These are phyloP conservation scores for Cyclaneusma minus DNA, from an alignment of 2,329 filamentous ascomycete genomes.

Conservation along the genomic window DNA sequence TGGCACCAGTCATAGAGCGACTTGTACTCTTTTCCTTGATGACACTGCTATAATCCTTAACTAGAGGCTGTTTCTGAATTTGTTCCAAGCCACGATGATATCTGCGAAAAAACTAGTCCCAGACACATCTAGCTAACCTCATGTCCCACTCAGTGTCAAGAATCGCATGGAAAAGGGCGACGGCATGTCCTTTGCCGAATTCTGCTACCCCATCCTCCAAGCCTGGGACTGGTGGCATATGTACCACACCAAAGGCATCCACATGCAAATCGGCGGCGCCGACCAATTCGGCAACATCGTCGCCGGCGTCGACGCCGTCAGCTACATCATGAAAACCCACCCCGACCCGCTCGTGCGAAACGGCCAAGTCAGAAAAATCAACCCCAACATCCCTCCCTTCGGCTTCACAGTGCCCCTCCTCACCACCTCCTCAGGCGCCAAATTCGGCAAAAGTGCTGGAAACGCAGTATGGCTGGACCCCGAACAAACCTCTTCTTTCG, in stretches of 20 bases:
- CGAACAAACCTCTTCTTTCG: conserved; percentile 65
- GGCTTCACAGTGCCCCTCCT: conserved; percentile 86
- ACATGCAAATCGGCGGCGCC: conserved; percentile 85
- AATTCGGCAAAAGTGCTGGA: conserved; percentile 88
- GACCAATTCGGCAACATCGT: conserved; percentile 97
- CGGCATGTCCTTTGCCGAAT: conserved; percentile 89
- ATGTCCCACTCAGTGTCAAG: conserved; percentile 37
- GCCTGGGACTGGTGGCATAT: conserved; percentile 95
- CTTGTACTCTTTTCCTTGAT: no score
- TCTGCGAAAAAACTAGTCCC: conserved; percentile 9
- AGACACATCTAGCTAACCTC: no score
- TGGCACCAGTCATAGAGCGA: no score
- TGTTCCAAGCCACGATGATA: no score
- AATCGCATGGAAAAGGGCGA: conserved; percentile 70
- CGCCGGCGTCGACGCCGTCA: conserved; percentile 73
- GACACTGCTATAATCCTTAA: no score
- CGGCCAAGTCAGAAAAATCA: conserved; percentile 26
- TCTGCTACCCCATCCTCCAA: conserved; percentile 84
- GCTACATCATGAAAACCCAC: conserved; percentile 49
- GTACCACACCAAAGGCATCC: conserved; percentile 50
- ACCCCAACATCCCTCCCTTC: conserved; percentile 33
- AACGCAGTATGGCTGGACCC: conserved; percentile 89
- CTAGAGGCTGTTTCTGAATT: no score
- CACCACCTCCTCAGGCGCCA: conserved; percentile 70
- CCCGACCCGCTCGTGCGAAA: conserved; percentile 28